These are phyloP conservation scores for Pochonia chlamydosporia DNA, from an alignment of 2,329 filamentous ascomycete genomes.

Conservation along the genomic window DNA sequence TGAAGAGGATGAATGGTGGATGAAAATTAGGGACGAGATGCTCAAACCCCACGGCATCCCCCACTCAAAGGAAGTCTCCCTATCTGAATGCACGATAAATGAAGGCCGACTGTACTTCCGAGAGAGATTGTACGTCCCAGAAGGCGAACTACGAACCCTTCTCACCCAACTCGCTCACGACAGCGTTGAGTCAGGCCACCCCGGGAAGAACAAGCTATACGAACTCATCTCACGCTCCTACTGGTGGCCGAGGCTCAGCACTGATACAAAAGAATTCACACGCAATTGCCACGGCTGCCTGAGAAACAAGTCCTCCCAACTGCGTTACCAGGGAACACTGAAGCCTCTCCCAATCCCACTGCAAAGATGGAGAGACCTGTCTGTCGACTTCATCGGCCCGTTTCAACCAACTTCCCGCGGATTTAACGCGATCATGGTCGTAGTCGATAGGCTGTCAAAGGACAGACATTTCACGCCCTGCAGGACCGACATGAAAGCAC, in stretches of 20 bases:
- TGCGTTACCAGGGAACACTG: background rate
- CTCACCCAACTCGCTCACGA: background rate
- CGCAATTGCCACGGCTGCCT: background rate
- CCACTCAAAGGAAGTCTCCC: too few relatives aligned
- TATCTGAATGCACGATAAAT: too few relatives aligned
- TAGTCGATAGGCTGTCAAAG: background rate
- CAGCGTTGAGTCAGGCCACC: background rate
- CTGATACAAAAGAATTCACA: background rate
- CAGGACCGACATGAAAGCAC: background rate
- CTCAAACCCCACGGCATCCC: too few relatives aligned
- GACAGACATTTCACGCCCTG: background rate
- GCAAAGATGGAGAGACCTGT: background rate
- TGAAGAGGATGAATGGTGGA: too few relatives aligned
- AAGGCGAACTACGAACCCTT: background rate
- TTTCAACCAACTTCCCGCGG: too few relatives aligned
- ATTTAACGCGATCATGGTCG: background rate
- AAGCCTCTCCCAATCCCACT: background rate
- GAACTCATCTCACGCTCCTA: background rate
- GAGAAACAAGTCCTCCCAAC: background rate
- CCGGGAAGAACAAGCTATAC: background rate
- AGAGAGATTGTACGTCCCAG: background rate
- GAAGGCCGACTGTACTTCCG: background rate
- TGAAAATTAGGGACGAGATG: too few relatives aligned
- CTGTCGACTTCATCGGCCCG: background rate
- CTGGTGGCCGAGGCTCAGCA: background rate